Conservation (phyloP, 805 yeast genomes). For the Yarrowia sp. region DNA sequence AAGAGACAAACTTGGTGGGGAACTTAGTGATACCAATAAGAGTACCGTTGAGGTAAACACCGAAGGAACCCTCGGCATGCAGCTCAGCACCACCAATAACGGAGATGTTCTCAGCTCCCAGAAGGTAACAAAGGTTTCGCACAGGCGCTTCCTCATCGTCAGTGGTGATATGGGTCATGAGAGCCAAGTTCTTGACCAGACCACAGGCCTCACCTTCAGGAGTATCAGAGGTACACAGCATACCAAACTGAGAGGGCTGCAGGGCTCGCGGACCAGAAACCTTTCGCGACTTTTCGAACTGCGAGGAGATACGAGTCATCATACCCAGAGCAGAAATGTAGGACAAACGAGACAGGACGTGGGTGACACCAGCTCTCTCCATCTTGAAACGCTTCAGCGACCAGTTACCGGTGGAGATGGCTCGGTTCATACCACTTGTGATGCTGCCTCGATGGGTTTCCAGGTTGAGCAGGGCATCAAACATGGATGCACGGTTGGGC, state of each 20-base stretch:
- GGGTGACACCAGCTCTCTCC: conserved; percentile 99
- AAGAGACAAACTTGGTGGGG: conserved; percentile 75
- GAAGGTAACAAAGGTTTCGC: conserved; percentile 63
- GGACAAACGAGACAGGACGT: conserved; percentile 84
- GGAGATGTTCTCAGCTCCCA: conserved; percentile 87
- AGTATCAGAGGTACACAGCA: conserved; percentile 97
- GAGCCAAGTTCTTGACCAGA: conserved; percentile 89
- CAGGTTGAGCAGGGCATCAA: conserved; percentile 86
- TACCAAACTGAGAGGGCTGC: conserved; percentile 98
- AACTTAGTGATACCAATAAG: conserved; percentile 83
- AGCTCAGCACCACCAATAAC: conserved; percentile 78
- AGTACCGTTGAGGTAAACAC: conserved; percentile 92
- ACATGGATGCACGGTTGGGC: conserved; percentile 91
- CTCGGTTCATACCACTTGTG: conserved; percentile 90
- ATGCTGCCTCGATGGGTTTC: conserved; percentile 90
- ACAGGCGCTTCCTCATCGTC: conserved; percentile 96
- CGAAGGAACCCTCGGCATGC: conserved; percentile 73
- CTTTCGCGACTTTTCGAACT: conserved; percentile 94
- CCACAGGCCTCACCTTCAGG: conserved; percentile 99
- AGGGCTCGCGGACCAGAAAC: conserved; percentile 98
- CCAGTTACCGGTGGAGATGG: conserved; percentile 99
- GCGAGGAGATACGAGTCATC: conserved; percentile 99
- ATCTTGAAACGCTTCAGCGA: conserved; percentile 96
- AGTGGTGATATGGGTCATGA: conserved; percentile 98
- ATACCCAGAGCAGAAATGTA: conserved; percentile 95